These are phyloP conservation scores for Diaporthe ampelina DNA, from an alignment of 2,329 filamentous ascomycete species.

Conservation along the genomic window DNA sequence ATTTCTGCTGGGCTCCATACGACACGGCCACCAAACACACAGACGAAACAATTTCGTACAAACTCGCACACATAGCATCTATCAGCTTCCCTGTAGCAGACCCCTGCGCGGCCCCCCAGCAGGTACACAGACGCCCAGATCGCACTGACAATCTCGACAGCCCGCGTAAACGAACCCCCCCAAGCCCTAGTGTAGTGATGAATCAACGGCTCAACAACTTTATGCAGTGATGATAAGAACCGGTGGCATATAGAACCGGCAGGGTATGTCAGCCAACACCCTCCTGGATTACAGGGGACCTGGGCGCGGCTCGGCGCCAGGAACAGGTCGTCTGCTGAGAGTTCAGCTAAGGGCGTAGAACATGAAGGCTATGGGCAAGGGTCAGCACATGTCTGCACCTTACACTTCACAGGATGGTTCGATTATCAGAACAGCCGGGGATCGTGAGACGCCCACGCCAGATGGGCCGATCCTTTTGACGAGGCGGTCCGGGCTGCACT, in stretches of 20 bases:
- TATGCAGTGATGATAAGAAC: background rate
- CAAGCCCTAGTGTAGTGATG: background rate
- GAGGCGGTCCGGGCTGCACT: background rate
- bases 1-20: background rate
- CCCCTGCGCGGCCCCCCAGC: background rate
- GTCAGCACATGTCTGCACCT: background rate
- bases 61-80: background rate
- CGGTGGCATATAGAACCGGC: background rate
- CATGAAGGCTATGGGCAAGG: background rate
- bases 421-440: background rate
- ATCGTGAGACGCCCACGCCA: slow-evolving; percentile 15
- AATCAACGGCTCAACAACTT: slow-evolving; percentile 7
- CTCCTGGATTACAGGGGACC: background rate
- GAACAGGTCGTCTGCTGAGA: slow-evolving; percentile 11
- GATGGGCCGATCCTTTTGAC: background rate
- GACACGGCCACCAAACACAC: background rate
- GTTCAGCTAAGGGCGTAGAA: background rate
- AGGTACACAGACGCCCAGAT: background rate
- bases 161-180: background rate
- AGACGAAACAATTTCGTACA: background rate
- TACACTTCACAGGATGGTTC: no score
- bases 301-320: background rate
- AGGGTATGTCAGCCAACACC: background rate
- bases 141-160: background rate
- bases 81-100: background rate